Base-by-base conservation (phyloP, 208 protist species). In the Endotrypanum monterogeii region DNA sequence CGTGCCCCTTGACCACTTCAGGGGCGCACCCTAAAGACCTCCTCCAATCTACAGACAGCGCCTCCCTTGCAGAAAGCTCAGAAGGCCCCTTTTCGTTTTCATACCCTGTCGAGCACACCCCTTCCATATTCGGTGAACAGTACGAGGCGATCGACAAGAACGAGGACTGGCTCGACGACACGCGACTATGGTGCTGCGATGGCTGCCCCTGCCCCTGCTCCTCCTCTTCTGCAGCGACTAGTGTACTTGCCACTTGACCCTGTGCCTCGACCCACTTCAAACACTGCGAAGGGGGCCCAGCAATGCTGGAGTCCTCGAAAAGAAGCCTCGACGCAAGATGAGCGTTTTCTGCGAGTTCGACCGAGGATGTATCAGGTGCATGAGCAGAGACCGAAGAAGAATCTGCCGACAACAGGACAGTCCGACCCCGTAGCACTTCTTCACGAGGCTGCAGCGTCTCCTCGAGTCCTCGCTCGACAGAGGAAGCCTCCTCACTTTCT, bases 1-100 rank as follows among this genome's bases (percentile, higher is more conserved):
- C 28, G 44, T 54, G 65, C 18, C 20, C 18, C 52, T 46, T 44
- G 28, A 51, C 8, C 4, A 23, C 55, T 20, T 37, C 65, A n/a
- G 73, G 71, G 41, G 51, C 37, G 20, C 44, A 8, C 39, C 55
- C 71, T 28, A 18, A 56, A 8, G 65, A 46, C 46, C 73, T 52
- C 46, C 56, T 71, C 23, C 50, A 41, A 14, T 55, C 44, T 35
- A 77, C 25, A 5, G 66, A 65, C 46, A 71, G 54, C 32, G 65
- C 66, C 55, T 77, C 63, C 18, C 12, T 50, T 41, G 65, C 18
- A 4, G 65, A 63, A 1, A 23, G 51, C 25, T 77, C 54, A 16
- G 37, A 46, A 5, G 65, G 20, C 23, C 35, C 20, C 35, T 41
- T n/a, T 35, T 23, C 35, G 54, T 28, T 23, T 1, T 20, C n/a